Percentiles rank a stretch among this genome's conserved stretches.
Conservation (phyloP, 2,329 filamentous ascomycete species). For the Penicillium hesseltinei region DNA sequence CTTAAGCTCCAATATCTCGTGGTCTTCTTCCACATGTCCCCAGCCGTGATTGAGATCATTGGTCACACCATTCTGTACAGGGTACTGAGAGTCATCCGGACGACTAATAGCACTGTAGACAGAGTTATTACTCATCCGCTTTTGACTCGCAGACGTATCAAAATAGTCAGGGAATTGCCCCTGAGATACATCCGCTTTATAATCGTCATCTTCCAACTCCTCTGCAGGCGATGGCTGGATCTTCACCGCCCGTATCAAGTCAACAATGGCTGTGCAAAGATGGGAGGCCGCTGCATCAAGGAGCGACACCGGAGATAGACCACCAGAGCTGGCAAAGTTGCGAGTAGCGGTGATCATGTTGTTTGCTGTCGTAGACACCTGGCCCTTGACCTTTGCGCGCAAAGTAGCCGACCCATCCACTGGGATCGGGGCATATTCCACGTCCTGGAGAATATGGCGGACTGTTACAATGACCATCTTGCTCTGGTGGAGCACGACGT, state of each 20-base stretch:
- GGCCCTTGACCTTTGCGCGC: constrained; percentile 69
- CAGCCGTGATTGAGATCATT: constrained; percentile 41
- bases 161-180: constrained; percentile 69
- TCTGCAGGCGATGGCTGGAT: constrained; percentile 72
- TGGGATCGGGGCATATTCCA: constrained; percentile 59
- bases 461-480: constrained; percentile 81
- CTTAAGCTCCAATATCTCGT: constrained; percentile 61
- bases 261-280: constrained; percentile 79
- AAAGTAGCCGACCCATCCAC: constrained; percentile 58
- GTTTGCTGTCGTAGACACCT: constrained; percentile 90
- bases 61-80: constrained; percentile 27
- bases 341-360: constrained; percentile 92
- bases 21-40: constrained; percentile 41
- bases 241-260: constrained; percentile 79
- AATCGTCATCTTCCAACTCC: constrained; percentile 75
- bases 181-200: constrained; percentile 63
- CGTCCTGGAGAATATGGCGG: constrained; percentile 78
- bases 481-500: constrained; percentile 78
- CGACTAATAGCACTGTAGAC: constrained; percentile 72
- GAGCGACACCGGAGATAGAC: constrained; percentile 87
- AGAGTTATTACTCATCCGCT: constrained; percentile 62
- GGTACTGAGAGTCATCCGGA: constrained; percentile 44
- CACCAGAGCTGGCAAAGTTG: constrained; percentile 79
- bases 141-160: constrained; percentile 52
- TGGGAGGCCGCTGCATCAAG: constrained; percentile 92